These are phyloP conservation scores for Nakaseomyces nivariensis DNA, from an alignment of 1,139 yeast genomes.

Conservation along the genomic window DNA sequence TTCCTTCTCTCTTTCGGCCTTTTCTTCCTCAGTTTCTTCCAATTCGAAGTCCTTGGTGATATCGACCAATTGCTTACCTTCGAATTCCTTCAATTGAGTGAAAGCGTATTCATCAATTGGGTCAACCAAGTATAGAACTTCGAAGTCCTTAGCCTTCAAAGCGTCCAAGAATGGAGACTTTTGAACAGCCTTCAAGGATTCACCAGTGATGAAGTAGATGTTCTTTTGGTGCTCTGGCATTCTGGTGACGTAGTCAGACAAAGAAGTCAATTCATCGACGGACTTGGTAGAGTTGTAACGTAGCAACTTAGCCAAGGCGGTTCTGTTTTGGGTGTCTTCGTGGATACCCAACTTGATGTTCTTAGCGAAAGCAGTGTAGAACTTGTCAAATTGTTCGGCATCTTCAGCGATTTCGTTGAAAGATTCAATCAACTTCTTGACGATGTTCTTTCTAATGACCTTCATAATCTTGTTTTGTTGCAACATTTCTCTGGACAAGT, in stretches of 20 bases:
- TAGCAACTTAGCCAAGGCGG: conserved; percentile 87
- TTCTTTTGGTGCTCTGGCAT: conserved; percentile 99
- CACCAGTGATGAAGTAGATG: conserved; percentile 99
- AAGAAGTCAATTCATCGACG: conserved; percentile 84
- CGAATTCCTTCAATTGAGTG: conserved; percentile 98
- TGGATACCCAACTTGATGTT: conserved; percentile 98
- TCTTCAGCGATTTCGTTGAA: conserved; percentile 99
- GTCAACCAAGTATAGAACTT: conserved; percentile 94
- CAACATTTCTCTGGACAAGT: conserved; percentile 99
- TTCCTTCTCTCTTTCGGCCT: conserved; percentile 87
- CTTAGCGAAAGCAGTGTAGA: conserved; percentile 97
- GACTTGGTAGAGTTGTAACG: conserved; percentile 97
- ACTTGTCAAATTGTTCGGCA: conserved; percentile 95
- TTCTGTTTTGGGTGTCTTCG: conserved; percentile 98
- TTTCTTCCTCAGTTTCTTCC: conserved; percentile 98
- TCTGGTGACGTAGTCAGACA: conserved; percentile 95
- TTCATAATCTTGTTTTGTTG: conserved; percentile 99
- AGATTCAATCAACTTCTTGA: conserved; percentile 96
- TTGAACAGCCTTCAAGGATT: conserved; percentile 94
- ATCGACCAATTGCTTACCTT: conserved; percentile 97
- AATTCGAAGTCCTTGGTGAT: conserved; percentile 98
- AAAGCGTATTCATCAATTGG: conserved; percentile 99
- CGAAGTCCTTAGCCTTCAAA: conserved; percentile 96
- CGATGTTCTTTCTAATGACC: conserved; percentile 98
- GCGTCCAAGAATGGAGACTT: conserved; percentile 99